Evolutionary conservation across 176 grass and related monocot species (phyloP), one percentile per base, ranked within the genome.

Genomic region (Triticum monococcum): DNA sequence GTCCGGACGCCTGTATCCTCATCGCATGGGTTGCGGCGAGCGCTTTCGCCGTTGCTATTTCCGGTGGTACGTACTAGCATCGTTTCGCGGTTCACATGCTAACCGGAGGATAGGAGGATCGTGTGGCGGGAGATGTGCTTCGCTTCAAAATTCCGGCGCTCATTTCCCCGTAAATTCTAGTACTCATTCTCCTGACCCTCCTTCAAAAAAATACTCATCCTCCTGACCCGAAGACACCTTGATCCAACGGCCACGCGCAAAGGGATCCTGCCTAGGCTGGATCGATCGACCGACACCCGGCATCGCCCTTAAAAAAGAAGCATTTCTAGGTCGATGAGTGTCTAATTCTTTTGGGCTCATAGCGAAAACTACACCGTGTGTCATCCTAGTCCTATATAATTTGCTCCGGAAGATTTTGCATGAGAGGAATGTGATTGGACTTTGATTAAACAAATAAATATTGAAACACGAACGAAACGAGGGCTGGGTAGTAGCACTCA

Each of bases 1-100:
- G 84, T 83, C 84, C 41, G 22, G 84, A 80, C 56, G 65, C 31
- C 20, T 5, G 8, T 59, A 73, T 61, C 74, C 10, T 1, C 87
- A 50, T 40, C 54, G 16, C 10, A 12, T n/a, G 30, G n/a, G 75
- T 2, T 54, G 50, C 50, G 0, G 77, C 67, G 9, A 5, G 8
- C 40, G 2, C 40, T 80, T 86, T 81, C 67, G 0, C 16, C 13
- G 38, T 13, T 72, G 37, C 50, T 25, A 33, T 50, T 75, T 75
- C 13, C 10, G 72, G 12, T 46, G 43, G 13, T 16, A 48, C 23
- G 13, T 16, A 48, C 23, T 16, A 2, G 38, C 37, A 25, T 73
- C 0, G 48, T 17, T 43, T 43, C 10, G 10, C 38, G 38, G 38
- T 40, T 40, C 38, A 40, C 38, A 40, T 40, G 38, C 38, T 43